Evolutionary conservation across 495 filamentous ascomycete species (phyloP).

Genomic region (Xylaria cubensis): DNA sequence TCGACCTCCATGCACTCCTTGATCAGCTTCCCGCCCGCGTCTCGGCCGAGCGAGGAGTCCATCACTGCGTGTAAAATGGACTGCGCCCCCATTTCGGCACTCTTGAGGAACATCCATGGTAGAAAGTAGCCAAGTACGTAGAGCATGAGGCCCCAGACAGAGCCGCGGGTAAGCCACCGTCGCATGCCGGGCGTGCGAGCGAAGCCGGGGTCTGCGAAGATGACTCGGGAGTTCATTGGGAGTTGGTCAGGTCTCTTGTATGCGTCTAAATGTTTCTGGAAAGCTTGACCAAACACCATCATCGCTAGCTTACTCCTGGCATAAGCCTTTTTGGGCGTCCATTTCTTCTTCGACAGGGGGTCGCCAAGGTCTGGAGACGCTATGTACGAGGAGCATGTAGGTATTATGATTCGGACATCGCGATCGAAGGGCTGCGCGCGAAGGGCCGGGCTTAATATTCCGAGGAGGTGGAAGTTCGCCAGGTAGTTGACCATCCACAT

Average conservation of each 20-base stretch:
- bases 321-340: slow-evolving; percentile 66
- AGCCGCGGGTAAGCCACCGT: slow-evolving; percentile 83
- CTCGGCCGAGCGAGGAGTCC: slow-evolving; percentile 71
- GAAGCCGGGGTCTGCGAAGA: slow-evolving; percentile 86
- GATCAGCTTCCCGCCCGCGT: slow-evolving; percentile 70
- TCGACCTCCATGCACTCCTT: slow-evolving; percentile 87
- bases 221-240: slow-evolving; percentile 78
- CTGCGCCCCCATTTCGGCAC: slow-evolving; percentile 80
- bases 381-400: slow-evolving; percentile 87
- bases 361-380: slow-evolving; percentile 63
- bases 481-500: slow-evolving; percentile 96
- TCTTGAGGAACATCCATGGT: slow-evolving; percentile 90
- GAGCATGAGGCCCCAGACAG: slow-evolving; percentile 76
- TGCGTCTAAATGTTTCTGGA: slow-evolving; percentile 84
- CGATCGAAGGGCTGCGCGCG: slow-evolving; percentile 90
- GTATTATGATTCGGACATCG: slow-evolving; percentile 86
- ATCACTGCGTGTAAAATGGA: slow-evolving; percentile 84
- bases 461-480: slow-evolving; percentile 91
- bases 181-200: slow-evolving; percentile 84
- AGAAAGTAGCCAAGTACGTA: slow-evolving; percentile 81
- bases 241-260: slow-evolving; percentile 83
- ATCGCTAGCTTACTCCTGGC: slow-evolving; percentile 87
- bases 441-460: slow-evolving; percentile 86
- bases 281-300: slow-evolving; percentile 84
- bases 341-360: slow-evolving; percentile 52